A percentile compares a stretch with the other conserved stretches of the same genome.
Evolutionary conservation across 805 yeast genomes (phyloP).

Genomic region (Ogataea haglerorum): DNA sequence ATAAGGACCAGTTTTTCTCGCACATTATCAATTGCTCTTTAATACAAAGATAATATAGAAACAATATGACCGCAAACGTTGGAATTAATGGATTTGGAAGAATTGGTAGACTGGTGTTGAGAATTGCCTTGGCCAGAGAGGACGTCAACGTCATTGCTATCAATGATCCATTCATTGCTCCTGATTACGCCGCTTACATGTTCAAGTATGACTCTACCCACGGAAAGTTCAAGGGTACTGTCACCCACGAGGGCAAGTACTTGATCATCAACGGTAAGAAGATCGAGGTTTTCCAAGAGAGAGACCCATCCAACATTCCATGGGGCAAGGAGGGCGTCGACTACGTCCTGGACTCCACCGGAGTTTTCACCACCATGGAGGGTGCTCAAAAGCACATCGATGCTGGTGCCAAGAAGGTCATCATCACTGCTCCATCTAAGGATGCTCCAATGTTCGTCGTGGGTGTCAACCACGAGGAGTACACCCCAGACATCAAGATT

Average conservation of each 20-base stretch:
- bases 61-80: constrained; percentile 58
- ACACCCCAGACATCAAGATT: constrained; percentile 70
- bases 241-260: constrained; percentile 50
- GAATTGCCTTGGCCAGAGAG: constrained; percentile 71
- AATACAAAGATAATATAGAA: constrained; percentile 7
- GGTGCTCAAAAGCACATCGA: constrained; percentile 81
- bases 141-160: constrained; percentile 82
- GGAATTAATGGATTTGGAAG: constrained; percentile 97
- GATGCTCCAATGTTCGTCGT: constrained; percentile 95
- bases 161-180: constrained; percentile 87
- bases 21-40: constrained; percentile 2
- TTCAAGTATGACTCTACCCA: constrained; percentile 95
- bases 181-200: constrained; percentile 92
- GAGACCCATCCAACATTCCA: constrained; percentile 83
- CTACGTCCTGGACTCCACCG: constrained; percentile 88
- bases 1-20: constrained; percentile 13
- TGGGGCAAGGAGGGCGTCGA: constrained; percentile 85
- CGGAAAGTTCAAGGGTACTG: constrained; percentile 79
- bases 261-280: constrained; percentile 67
- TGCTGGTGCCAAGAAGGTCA: constrained; percentile 93
- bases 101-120: constrained; percentile 85
- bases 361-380: constrained; percentile 82
- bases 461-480: constrained; percentile 83
- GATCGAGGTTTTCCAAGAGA: constrained; percentile 70
- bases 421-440: constrained; percentile 90